These are phyloP conservation scores for Secale cereale DNA, from an alignment of 176 grass and related monocot genomes.

Conservation along the genomic window DNA sequence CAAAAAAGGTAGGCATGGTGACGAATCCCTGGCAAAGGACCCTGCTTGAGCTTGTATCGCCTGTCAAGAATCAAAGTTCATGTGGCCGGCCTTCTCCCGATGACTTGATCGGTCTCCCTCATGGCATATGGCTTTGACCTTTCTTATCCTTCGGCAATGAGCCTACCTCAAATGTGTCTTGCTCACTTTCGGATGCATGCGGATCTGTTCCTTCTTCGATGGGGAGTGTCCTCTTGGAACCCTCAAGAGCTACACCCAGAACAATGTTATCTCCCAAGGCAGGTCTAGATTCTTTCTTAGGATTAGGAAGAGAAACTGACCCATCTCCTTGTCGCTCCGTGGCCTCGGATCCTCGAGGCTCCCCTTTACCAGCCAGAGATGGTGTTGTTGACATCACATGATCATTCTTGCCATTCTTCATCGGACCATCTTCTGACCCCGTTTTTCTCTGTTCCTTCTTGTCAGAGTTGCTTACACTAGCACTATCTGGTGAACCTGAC, in stretches of 20 bases:
- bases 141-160: constrained; percentile 38
- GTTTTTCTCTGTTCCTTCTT: constrained; percentile 64
- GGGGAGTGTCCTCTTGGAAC: constrained; percentile 87
- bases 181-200: constrained; percentile 55
- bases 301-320: constrained; percentile 36
- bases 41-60: constrained; percentile 7
- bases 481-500: constrained; percentile 28
- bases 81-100: constrained; percentile 33
- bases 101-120: background rate
- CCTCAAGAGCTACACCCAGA: constrained; percentile 82
- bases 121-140: constrained; percentile 8
- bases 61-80: constrained; percentile 51
- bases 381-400: background rate
- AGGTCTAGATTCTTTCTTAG: constrained; percentile 67
- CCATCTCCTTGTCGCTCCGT: constrained; percentile 41
- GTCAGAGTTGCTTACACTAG: constrained; percentile 44
- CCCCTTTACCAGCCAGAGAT: constrained; percentile 36
- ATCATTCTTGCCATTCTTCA: constrained; percentile 48
- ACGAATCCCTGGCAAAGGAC: constrained; percentile 30
- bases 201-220: constrained; percentile 67
- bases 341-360: constrained; percentile 23
- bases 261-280: constrained; percentile 91
- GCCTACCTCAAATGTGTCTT: constrained; percentile 43
- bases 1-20: constrained; percentile 53
- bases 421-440: constrained; percentile 34